Evolutionary conservation across 441 rosid genomes (phyloP).

Genomic region (Eutrema salsugineum): DNA sequence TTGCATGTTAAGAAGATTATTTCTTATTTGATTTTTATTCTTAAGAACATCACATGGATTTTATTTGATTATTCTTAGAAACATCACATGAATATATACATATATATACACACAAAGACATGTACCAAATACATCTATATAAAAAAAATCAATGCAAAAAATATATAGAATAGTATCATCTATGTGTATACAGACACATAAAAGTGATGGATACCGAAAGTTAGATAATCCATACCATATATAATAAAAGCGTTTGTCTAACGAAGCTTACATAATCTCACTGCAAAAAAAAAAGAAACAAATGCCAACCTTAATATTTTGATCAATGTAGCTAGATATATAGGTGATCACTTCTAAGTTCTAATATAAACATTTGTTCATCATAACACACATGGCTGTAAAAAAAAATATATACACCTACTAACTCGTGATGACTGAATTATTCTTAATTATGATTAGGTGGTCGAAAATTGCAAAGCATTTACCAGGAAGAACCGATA

Average conservation of each 20-base stretch:
- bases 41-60: neutral
- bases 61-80: neutral
- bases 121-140: neutral
- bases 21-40: neutral
- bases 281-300: neutral
- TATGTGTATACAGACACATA: neutral
- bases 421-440: neutral
- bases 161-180: too few species aligned
- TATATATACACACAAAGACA: neutral
- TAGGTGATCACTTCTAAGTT: neutral
- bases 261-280: neutral
- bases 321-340: neutral
- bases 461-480: slow-evolving; percentile 53
- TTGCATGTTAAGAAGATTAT: neutral
- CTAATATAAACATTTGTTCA: neutral
- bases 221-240: neutral
- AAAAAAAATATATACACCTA: too few species aligned
- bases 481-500: slow-evolving; percentile 47
- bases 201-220: neutral
- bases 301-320: neutral
- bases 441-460: slow-evolving; percentile 5
- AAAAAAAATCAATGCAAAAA: too few species aligned
- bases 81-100: neutral
- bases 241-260: neutral
- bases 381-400: neutral